Base-by-base conservation (phyloP, 768 basidiomycete genomes). In the Mrakia frigida region DNA sequence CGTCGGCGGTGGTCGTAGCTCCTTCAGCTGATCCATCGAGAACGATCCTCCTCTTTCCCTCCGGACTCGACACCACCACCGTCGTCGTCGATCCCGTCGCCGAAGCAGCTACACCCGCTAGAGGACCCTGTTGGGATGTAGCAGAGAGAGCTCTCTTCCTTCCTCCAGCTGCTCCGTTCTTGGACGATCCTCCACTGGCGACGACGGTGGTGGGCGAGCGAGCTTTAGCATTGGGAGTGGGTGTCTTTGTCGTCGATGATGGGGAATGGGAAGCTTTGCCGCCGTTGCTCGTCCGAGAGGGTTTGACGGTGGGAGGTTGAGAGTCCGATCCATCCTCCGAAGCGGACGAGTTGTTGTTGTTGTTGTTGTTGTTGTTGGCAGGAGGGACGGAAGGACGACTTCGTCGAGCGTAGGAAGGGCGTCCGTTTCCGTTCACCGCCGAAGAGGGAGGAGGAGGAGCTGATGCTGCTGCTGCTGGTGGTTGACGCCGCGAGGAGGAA, bases 261-360 rank as follows among this genome's bases (percentile, higher is more conserved):
- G n/a, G 18, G 0, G 61, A 68, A 25, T 11, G 3, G 21, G 65
- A 35, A 10, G 21, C 65, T 39, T 68, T 68, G 35, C 39, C 6
- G 33, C 14, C 39, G 33, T 2, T 21, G 6, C 35, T 14, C 65
- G 61, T 11, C 28, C n/a, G n/a, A 14, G 65, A 39, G 14, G 65
- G 25, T 39, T 39, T 35, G 33, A 39, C 21, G 21, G 21, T 35
- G 6, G 23, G 18, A 23, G 35, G 14, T n/a, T 67, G 35, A 6
- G 63, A 35, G 39, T 39, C 63, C 23, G 63, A 65, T 23, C 63
- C 65, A 37, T 68, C 65, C 10, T 35, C 35, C 18, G 65, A 68
- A 39, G 65, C 65, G 18, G 65, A 68, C 10, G 65, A 68, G 56
- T 56, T 56, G 56, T 28, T 56, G 35, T 68, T 39, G 25, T n/a